A percentile compares a stretch with the other conserved stretches of the same genome.
These are phyloP conservation scores for Lentinula raphanica DNA, from an alignment of 768 basidiomycete genomes.

Conservation along the genomic window DNA sequence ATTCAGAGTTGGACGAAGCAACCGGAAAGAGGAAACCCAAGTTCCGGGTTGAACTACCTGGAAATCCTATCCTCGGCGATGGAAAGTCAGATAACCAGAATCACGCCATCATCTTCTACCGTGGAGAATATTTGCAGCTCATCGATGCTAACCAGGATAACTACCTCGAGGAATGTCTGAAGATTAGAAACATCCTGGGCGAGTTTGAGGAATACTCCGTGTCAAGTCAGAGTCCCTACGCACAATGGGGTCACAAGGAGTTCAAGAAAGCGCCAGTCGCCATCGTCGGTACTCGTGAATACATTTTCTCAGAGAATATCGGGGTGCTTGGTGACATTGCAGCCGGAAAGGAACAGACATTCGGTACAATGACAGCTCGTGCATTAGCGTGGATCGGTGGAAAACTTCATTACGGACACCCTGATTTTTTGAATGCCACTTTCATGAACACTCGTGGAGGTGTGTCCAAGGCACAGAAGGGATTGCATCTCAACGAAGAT, in stretches of 20 bases:
- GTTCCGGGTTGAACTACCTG: conserved; percentile 95
- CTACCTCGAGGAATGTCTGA: conserved; percentile 97
- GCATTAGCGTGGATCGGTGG: conserved; percentile 96
- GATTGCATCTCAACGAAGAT: conserved; percentile 97
- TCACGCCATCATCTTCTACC: conserved; percentile 98
- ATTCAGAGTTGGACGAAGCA: conserved; percentile 88
- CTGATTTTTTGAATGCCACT: conserved; percentile 96
- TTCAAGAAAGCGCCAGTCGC: conserved; percentile 89
- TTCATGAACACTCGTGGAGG: conserved; percentile 99
- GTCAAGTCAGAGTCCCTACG: conserved; percentile 92
- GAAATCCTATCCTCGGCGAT: conserved; percentile 98
- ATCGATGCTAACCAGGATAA: conserved; percentile 99
- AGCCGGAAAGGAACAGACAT: conserved; percentile 99
- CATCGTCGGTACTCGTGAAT: conserved; percentile 97
- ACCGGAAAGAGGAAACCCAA: conserved; percentile 91
- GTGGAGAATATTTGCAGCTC: conserved; percentile 97
- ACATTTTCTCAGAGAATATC: conserved; percentile 99
- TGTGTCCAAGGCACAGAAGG: conserved; percentile 98
- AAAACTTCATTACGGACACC: conserved; percentile 97
- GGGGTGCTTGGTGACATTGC: conserved; percentile 98
- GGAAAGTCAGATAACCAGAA: conserved; percentile 99
- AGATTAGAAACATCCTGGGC: conserved; percentile 95
- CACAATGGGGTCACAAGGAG: conserved; percentile 92
- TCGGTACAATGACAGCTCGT: conserved; percentile 96
- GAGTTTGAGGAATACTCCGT: conserved; percentile 95